Percentiles rank a stretch among this genome's conserved stretches.
phyloP scores from a whole-genome alignment of 140 eudicot species.

The Senecio squalidus region DNA sequence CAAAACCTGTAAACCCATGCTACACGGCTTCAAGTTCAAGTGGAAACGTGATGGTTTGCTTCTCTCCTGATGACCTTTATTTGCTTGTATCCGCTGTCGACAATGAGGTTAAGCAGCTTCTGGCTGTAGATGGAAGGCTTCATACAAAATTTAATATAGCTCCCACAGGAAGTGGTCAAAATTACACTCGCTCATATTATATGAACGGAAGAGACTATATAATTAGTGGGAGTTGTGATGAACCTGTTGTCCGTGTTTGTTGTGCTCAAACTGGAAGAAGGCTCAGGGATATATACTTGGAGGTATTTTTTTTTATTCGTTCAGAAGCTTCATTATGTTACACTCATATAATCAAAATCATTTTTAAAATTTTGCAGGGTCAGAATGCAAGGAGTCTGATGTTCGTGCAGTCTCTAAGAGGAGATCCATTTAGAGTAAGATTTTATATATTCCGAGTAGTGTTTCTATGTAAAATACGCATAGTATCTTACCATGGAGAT shows the following conservation, averaged over 20 bases:
- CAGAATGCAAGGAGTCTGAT: slow-evolving; percentile 45
- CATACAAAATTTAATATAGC: slow-evolving; percentile 65
- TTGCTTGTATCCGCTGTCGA: slow-evolving; percentile 83
- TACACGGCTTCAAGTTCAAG: slow-evolving; percentile 66
- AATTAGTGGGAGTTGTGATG: slow-evolving; percentile 83
- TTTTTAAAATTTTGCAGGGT: slow-evolving; percentile 61
- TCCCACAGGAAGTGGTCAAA: slow-evolving; percentile 65
- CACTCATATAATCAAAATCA: no score
- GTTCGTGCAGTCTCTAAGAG: slow-evolving; percentile 84
- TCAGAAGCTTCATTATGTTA: neutral
- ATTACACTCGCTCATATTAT: slow-evolving; percentile 81
- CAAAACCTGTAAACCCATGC: slow-evolving; percentile 51
- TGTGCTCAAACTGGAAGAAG: slow-evolving; percentile 93
- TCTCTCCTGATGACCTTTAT: slow-evolving; percentile 83
- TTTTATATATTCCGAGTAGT: neutral
- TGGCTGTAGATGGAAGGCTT: slow-evolving; percentile 73
- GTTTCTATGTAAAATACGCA: neutral
- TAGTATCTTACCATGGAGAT: neutral
- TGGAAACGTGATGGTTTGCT: slow-evolving; percentile 93
- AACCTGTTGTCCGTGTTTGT: slow-evolving; percentile 69
- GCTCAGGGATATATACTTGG: slow-evolving; percentile 64
- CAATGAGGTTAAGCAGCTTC: slow-evolving; percentile 85
- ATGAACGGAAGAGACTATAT: slow-evolving; percentile 90
- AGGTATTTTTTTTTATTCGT: slow-evolving; percentile 31
- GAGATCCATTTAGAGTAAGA: slow-evolving; percentile 86